Evolutionary conservation across 306 rosid genomes (phyloP).

Genomic region (Luffa acutangula): DNA sequence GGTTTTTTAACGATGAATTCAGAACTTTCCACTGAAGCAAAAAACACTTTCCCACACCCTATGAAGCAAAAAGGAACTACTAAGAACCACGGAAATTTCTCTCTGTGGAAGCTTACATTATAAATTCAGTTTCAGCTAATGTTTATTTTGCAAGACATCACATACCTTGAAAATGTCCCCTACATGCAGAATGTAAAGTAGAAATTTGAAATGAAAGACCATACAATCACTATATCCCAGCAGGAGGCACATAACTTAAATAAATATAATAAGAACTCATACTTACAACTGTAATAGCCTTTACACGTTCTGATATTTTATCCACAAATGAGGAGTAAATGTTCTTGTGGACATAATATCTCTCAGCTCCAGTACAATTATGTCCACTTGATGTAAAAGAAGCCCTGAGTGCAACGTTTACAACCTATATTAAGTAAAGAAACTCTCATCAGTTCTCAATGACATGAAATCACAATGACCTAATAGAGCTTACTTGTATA

Average conservation of each 20-base stretch:
- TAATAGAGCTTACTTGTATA: not conserved
- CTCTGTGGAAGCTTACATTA: not conserved
- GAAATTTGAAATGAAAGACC: not conserved
- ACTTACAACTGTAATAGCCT: constrained; percentile 84
- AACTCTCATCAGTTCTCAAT: constrained; percentile 14
- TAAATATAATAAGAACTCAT: constrained; percentile 3
- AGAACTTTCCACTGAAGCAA: not conserved
- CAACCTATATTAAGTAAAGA: constrained; percentile 46
- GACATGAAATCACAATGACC: not conserved
- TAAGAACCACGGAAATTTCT: not conserved
- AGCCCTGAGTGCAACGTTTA: constrained; percentile 88
- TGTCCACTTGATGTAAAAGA: constrained; percentile 94
- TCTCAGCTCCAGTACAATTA: constrained; percentile 97
- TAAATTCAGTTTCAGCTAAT: not conserved
- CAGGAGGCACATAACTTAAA: not conserved
- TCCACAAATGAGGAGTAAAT: constrained; percentile 66
- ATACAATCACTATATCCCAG: not conserved
- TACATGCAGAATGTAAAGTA: not conserved
- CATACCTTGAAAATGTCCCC: not conserved
- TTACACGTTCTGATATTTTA: constrained; percentile 61
- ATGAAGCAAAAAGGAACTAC: not conserved
- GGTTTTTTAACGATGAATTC: not conserved
- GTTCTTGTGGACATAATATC: constrained; percentile 77
- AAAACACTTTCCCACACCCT: not conserved
- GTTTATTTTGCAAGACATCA: not conserved